phyloP scores from a whole-genome alignment of 495 filamentous ascomycete species.

The Schizothecium vesticola region DNA sequence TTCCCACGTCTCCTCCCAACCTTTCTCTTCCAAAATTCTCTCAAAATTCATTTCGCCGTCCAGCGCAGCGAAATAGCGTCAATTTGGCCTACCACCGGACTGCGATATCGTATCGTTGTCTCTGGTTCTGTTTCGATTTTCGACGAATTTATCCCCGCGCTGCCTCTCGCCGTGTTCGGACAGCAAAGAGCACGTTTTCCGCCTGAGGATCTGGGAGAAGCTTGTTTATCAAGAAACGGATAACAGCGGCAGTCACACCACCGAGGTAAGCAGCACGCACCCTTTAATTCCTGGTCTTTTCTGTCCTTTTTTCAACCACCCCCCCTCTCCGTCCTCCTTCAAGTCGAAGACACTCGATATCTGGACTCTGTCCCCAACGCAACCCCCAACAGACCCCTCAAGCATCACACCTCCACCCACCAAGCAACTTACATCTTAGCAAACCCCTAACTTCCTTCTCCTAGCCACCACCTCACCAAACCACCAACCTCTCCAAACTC shows the following conservation, averaged over 20 bases:
- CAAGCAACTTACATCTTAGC: too few species aligned
- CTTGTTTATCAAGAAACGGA: too few species aligned
- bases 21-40: not conserved
- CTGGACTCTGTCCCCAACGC: not conserved
- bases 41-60: not conserved
- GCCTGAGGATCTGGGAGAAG: not conserved
- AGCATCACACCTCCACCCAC: not conserved
- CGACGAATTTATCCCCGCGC: not conserved
- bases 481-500: not conserved
- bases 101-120: not conserved
- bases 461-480: too few species aligned
- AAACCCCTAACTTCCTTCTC: too few species aligned
- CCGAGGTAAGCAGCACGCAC: not conserved
- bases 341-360: not conserved
- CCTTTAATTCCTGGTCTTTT: not conserved
- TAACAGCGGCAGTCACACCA: too few species aligned
- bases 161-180: not conserved
- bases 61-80: not conserved
- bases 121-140: not conserved
- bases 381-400: too few species aligned
- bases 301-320: not conserved
- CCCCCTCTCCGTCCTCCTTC: not conserved
- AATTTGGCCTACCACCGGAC: not conserved
- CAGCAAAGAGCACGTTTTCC: not conserved
- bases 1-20: not conserved